Evolutionary conservation across 176 grass and related monocot genomes (phyloP), one percentile per base, ranked within the genome.

Genomic region (Oryza brachyantha): DNA sequence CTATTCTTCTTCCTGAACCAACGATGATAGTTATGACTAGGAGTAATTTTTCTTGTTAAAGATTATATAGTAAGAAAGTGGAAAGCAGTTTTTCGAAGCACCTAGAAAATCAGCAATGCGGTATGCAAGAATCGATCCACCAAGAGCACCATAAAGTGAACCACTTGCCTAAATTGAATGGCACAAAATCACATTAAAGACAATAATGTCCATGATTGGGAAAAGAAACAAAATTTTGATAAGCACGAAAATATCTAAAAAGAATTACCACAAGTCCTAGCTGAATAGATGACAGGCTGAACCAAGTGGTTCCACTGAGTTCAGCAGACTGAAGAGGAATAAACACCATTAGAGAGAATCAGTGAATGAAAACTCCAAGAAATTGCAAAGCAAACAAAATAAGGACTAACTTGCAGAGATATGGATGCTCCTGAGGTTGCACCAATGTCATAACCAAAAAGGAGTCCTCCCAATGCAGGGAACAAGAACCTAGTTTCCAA

Each of bases 111-210:
- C 96, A 29, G 92, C 85, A 68, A 78, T 66, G 6, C 77, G 88
- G 71, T 99, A 99, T 36, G 92, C 86, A 16, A 89, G 76, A 70
- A 95, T 83, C 14, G 92, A 99, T 17, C 96, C 96, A 31, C 81
- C 84, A 82, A 99, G 96, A 62, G 96, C 96, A 78, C 92, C 96
- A 89, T 95, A 99, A 35, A 99, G 92, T 50, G 96, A 99, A 66
- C 90, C 90, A 64, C 96, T 99, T 13, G 93, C 96, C 92, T 95
- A 61, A 84, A 91, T 73, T 27, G 29, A 64, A 66, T 25, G 46
- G 2, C 41, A 90, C 77, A 12, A 54, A 67, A 85, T n/a, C 13
- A 75, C 50, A 60, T 41, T 79, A 68, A 77, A 12, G 29, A 28
- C 48, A 55, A 43, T 5, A 39, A 0, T 45, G 31, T 74, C 64